Evolutionary conservation across 192 early-diverging fungal genomes (phyloP).

Genomic region (Martensiomyces pterosporus): DNA sequence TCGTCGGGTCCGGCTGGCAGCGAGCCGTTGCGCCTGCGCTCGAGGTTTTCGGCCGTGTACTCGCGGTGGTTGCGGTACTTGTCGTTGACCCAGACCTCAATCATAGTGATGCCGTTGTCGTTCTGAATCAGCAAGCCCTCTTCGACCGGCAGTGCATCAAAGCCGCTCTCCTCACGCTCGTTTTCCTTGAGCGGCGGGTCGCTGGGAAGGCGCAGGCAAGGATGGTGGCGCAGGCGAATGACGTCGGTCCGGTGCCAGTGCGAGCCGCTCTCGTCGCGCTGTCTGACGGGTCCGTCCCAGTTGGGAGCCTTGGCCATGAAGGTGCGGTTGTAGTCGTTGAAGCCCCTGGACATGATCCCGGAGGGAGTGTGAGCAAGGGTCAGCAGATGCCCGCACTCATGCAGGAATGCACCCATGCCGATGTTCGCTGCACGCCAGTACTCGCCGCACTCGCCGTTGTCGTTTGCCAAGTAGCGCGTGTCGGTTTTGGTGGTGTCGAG

Average conservation of each 20-base stretch:
- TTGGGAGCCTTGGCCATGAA: slow-evolving; percentile 60
- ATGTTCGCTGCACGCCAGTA: slow-evolving; percentile 62
- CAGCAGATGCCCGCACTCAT: slow-evolving; percentile 65
- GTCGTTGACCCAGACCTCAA: slow-evolving; percentile 55
- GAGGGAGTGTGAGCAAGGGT: slow-evolving; percentile 57
- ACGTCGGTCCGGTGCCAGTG: slow-evolving; percentile 65
- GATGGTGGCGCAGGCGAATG: slow-evolving; percentile 56
- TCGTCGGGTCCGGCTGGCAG: slow-evolving; percentile 23
- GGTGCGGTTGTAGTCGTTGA: slow-evolving; percentile 62
- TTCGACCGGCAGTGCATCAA: slow-evolving; percentile 29
- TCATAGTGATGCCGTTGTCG: slow-evolving; percentile 54
- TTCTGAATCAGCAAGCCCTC: slow-evolving; percentile 31
- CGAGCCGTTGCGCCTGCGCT: slow-evolving; percentile 17
- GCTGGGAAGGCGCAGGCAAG: slow-evolving; percentile 55
- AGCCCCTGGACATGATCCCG: slow-evolving; percentile 63
- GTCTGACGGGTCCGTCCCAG: slow-evolving; percentile 44
- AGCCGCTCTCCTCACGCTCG: slow-evolving; percentile 14
- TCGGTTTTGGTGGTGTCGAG: slow-evolving; percentile 56
- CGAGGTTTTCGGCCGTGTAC: slow-evolving; percentile 45
- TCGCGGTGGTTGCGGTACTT: slow-evolving; percentile 52
- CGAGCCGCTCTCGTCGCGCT: slow-evolving; percentile 55
- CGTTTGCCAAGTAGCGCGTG: slow-evolving; percentile 56
- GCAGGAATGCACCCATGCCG: slow-evolving; percentile 70
- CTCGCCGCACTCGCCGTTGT: slow-evolving; percentile 55
- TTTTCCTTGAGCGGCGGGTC: slow-evolving; percentile 32